Evolutionary conservation across 2,329 filamentous ascomycete genomes (phyloP), one percentile per base, ranked within the genome.

Genomic region (Graphilbum fragrans): DNA sequence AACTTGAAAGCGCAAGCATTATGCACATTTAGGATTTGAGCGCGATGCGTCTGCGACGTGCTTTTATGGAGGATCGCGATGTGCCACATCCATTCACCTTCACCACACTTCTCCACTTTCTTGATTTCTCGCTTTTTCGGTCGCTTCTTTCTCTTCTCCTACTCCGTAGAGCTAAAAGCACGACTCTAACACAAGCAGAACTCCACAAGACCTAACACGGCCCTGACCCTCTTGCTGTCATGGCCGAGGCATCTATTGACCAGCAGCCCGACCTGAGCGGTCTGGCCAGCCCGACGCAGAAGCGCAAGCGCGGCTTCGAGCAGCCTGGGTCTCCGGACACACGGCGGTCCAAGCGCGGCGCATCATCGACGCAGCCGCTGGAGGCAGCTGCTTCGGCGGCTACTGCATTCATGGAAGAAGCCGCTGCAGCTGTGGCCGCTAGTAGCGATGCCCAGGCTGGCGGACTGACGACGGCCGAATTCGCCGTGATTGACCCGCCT

Each of bases 291-390:
- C 69, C 70, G 11, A 59, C 59, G 16, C 65, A 69, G 52, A 77
- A 77, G 59, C 63, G 72, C 45, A 77, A 77, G 61, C 70, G 72
- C 41, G 62, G n/a, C n/a, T n/a, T 65, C 42, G 57, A 58, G 19
- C 69, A 69, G 41, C 62, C 64, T 9, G 57, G 55, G 3, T 73
- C 67, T 29, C 68, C 71, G 8, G 67, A 66, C 39, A 56, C 63
- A 5, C 62, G 68, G 34, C 66, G 71, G 18, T 58, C 61, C 33
- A 77, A 74, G 55, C 70, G 70, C 25, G 59, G 61, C 41, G 62
- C 61, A 10, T 65, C 69, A 10, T 53, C 63, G 7, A 62, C 65
- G 5, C 35, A 37, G 20, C 34, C 25, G 12, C 18, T 16, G 18
- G 38, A 25, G 18, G 19, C 39, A 32, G 37, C 48, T 57, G 62